Base-by-base conservation (phyloP, 768 basidiomycete genomes). In the Termitomyces eurrhizus region DNA sequence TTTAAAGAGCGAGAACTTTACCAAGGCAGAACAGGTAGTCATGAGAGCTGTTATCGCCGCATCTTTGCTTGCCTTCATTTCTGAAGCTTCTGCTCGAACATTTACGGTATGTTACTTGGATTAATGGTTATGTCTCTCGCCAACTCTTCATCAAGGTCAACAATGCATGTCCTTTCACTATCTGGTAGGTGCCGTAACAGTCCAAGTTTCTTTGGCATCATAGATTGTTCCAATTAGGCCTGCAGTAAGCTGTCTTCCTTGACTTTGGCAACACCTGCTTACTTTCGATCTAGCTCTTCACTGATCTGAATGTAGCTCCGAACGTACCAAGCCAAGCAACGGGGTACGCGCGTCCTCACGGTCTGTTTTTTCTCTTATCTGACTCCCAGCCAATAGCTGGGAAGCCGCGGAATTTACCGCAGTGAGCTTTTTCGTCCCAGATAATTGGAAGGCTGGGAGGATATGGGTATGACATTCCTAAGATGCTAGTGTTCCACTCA, bases 151-250 rank as follows among this genome's bases (percentile, higher is more conserved):
- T 12, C 29, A 26, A 78, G 77, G 81, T 85, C 29, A 76, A 77
- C 66, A 89, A 89, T 72, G 77, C 72, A 3, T 89, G 88, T 66
- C 80, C 85, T 0, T 89, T 86, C 72, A 89, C 86, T 3, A 79
- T 89, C 61, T 89, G 88, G 88, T 87, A 66, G 57, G 76, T 55
- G 26, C 39, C 4, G 11, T 26, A 16, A 18, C 49, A 13, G 7
- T n/a, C 32, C 7, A 6, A 1, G 12, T 8, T 55, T 32, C 41
- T 8, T 42, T 26, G 7, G 33, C 26, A 14, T 0, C 6, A 54
- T 2, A 42, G 12, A 44, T 4, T 8, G 29, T 33, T 44, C n/a
- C 18, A 42, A 42, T 35, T 45, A 79, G 77, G 78, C 77, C 78
- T 4, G 77, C 76, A 44, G 76, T 76, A 72, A 55, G 61, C 1